Conservation (phyloP, 495 filamentous ascomycete genomes). For the Melanomma pulvis-pyrius region DNA sequence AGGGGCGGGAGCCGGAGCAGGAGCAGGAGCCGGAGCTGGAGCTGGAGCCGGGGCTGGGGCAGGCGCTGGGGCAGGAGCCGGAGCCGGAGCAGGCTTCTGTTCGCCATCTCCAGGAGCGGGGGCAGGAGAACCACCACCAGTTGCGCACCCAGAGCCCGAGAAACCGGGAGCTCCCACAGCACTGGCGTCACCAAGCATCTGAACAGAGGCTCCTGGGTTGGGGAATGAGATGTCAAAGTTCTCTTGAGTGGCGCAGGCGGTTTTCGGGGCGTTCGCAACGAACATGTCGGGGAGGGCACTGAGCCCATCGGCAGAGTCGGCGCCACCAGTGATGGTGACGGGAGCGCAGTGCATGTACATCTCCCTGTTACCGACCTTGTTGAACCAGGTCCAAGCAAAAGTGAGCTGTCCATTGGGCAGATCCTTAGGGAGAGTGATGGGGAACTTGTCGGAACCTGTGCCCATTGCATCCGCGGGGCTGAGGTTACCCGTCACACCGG, state of each 20-base stretch:
- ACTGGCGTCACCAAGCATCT: slow-evolving; percentile 23
- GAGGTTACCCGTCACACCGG: slow-evolving; percentile 50
- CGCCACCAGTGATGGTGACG: slow-evolving; percentile 62
- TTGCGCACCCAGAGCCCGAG: slow-evolving; percentile 25
- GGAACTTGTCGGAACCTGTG: slow-evolving; percentile 46
- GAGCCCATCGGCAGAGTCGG: slow-evolving; percentile 40
- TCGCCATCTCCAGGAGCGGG: slow-evolving; percentile 2
- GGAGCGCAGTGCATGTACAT: slow-evolving; percentile 96
- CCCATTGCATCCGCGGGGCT: slow-evolving; percentile 15
- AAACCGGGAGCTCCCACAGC: slow-evolving; percentile 4
- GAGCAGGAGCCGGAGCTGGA: slow-evolving; percentile 5
- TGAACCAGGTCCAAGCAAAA: slow-evolving; percentile 89
- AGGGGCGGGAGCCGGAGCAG: slow-evolving; percentile 2
- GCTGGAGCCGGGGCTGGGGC: neutral
- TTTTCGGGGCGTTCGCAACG: slow-evolving; percentile 67
- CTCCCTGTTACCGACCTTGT: slow-evolving; percentile 84
- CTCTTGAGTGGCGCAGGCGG: slow-evolving; percentile 57
- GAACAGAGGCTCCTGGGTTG: slow-evolving; percentile 59
- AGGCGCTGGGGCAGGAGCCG: slow-evolving; percentile 14
- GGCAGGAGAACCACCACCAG: slow-evolving; percentile 2
- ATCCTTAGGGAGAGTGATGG: slow-evolving; percentile 60
- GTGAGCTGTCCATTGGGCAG: slow-evolving; percentile 64
- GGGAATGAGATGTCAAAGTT: slow-evolving; percentile 55
- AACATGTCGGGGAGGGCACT: slow-evolving; percentile 76
- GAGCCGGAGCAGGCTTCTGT: neutral